Evolutionary conservation across 2,329 filamentous ascomycete species (phyloP), one percentile per base, ranked within the genome.

Genomic region (Pyrenophora graminea): DNA sequence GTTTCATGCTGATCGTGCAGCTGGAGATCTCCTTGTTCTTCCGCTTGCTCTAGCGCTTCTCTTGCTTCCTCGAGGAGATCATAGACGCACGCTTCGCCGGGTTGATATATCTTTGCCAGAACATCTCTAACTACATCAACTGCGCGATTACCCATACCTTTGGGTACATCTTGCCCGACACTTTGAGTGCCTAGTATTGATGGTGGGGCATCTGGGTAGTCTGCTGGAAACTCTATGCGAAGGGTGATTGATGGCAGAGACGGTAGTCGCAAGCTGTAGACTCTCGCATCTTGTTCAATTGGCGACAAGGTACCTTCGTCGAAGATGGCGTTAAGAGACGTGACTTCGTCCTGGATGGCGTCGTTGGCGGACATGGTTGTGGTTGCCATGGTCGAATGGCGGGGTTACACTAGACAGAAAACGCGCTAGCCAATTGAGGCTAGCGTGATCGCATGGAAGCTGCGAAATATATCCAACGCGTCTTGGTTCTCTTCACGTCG

Each of bases 311-410:
- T 88, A n/a, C 77, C 79, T 40, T 85, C 80, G 58, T 85, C 87
- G 74, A 92, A 94, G 59, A 94, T 94, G 47, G 90, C 89, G 73
- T 93, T 94, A 66, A 94, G 87, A 56, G 88, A 90, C 67, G 87
- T 87, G 25, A 92, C 77, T 70, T 94, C 90, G 74, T 94, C 89
- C 41, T 75, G 71, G 21, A 93, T 80, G 42, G 79, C 64, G 37
- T 69, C 67, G 61, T 71, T 69, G 31, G 50, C 41, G 39, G 61
- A 56, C 61, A 68, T 68, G 51, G 54, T 62, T 58, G 55, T 38
- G 41, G 50, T 45, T 45, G 45, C 40, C 53, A 40, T 41, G 51
- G 39, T 40, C 47, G 40, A 46, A 48, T 53, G 56, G 56, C 48
- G 57, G 48, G 46, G 39, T 32, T 37, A 51, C 44, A 48, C 45